Percentiles rank a stretch among this genome's conserved stretches.
These are phyloP conservation scores for Pseudocercospora vitis DNA, from an alignment of 2,329 filamentous ascomycete genomes.

Conservation along the genomic window DNA sequence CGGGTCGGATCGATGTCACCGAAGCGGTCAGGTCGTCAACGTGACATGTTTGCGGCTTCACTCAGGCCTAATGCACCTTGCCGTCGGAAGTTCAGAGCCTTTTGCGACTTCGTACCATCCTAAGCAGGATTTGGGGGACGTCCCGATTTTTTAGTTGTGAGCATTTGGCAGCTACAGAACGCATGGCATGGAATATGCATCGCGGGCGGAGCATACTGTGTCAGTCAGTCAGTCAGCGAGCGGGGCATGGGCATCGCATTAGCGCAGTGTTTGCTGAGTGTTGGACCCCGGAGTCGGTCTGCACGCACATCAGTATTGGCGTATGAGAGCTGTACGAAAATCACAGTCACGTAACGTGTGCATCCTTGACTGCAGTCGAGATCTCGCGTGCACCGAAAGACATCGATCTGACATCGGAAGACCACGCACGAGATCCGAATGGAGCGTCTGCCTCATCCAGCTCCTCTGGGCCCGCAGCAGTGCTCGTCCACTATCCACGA, in stretches of 20 bases:
- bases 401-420: neutral
- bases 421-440: neutral
- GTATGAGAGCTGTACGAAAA: neutral
- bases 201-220: conserved; percentile 23
- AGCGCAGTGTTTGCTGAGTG: conserved; percentile 17
- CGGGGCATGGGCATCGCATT: conserved; percentile 18
- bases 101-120: conserved; percentile 17
- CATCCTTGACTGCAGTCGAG: neutral
- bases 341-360: too few relatives aligned
- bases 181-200: conserved; percentile 28
- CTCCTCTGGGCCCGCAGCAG: conserved; percentile 1
- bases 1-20: conserved; percentile 2
- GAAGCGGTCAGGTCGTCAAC: conserved; percentile 17
- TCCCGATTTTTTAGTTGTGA: conserved; percentile 3
- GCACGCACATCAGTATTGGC: neutral
- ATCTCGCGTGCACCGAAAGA: neutral
- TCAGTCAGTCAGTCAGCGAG: conserved; percentile 10
- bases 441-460: neutral
- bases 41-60: conserved; percentile 22
- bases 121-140: conserved; percentile 9
- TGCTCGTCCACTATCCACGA: neutral
- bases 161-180: conserved; percentile 25
- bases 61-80: conserved; percentile 23
- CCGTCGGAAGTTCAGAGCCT: conserved; percentile 27
- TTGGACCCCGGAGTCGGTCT: conserved; percentile 14